Evolutionary conservation across 345 rosid species (phyloP), one percentile per base, ranked within the genome.

Genomic region (Rhodamnia rubescens): DNA sequence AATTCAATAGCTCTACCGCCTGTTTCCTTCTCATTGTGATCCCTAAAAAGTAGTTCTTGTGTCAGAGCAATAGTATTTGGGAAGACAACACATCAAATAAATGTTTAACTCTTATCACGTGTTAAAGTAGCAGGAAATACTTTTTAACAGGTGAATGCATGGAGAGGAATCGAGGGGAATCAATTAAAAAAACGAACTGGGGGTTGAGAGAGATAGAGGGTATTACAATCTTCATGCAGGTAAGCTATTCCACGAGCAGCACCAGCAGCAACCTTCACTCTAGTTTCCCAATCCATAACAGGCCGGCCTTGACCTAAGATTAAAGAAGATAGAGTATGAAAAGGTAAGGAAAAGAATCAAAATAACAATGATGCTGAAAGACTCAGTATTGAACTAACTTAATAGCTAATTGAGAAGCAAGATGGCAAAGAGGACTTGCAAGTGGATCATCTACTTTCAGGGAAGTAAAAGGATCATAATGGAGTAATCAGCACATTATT

Each of bases 171-270:
- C 20, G 47, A 69, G 47, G 47, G 49, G 61, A 83, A 27, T 57
- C 11, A 55, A 10, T 58, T 50, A 24, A 20, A 83, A 47, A 5
- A 16, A 44, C 7, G 6, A 44, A 47, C 69, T 29, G 6, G 6
- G 26, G 52, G 50, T 12, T 55, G 27, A 49, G 86, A 56, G 83
- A 89, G 56, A 74, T 54, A 40, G 81, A 88, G 89, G 82, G 89
- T 85, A 81, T 92, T 96, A 97, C 99, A 97, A 89, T 97, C 99
- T 94, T 97, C 99, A 84, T 97, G 99, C 44, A 97, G 93, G 87
- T 97, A 97, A 51, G 99, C 98, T 74, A 97, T 92, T 90, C 99
- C 99, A 78, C 95, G 98, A 87, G 99, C 99, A 86, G 99, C 98
- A 83, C 99, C 99, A 88, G 95, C 96, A 88, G 98, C 98, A 80